These are phyloP conservation scores for Melanogaster broomeanus DNA, from an alignment of 768 basidiomycete species.

Conservation along the genomic window DNA sequence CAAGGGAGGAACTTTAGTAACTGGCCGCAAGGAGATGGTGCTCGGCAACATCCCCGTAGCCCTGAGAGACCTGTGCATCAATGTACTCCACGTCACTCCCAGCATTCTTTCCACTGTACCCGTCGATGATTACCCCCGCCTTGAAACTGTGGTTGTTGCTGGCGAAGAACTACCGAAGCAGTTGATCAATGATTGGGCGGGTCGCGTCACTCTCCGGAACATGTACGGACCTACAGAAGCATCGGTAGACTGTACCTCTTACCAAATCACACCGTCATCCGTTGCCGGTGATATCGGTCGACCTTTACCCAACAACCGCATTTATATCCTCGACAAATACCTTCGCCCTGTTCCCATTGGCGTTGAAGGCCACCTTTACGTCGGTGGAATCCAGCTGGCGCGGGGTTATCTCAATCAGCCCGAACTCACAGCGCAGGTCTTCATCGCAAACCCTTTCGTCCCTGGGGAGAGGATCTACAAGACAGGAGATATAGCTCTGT, in stretches of 20 bases:
- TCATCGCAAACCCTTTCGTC: conserved; percentile 19
- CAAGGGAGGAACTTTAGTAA: conserved; percentile 16
- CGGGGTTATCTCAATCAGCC: conserved; percentile 19
- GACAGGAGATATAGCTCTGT: conserved; percentile 18
- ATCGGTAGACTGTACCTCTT: conserved; percentile 12
- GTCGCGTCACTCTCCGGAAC: conserved; percentile 11
- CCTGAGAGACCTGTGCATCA: conserved; percentile 10
- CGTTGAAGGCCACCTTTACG: conserved; percentile 14
- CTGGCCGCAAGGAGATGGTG: conserved; percentile 11
- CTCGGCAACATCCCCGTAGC: conserved; percentile 13
- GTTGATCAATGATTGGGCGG: conserved; percentile 10
- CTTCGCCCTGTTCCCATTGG: conserved; percentile 11
- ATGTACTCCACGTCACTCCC: conserved; percentile 16
- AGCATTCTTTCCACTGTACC: conserved; percentile 12
- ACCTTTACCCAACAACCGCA: conserved; percentile 14
- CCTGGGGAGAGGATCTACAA: conserved; percentile 16
- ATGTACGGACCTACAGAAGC: conserved; percentile 22
- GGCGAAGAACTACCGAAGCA: conserved; percentile 17
- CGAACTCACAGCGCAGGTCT: conserved; percentile 13
- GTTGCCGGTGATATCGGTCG: conserved; percentile 13
- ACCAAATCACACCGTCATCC: conserved; percentile 2
- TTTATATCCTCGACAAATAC: conserved; percentile 15
- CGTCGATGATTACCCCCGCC: conserved; percentile 9
- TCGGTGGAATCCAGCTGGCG: conserved; percentile 24
- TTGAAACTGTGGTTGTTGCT: conserved; percentile 15